Percentiles rank a stretch among this genome's conserved stretches.
phyloP scores from a whole-genome alignment of 2,329 filamentous ascomycete species.

The Diaporthe batatas region DNA sequence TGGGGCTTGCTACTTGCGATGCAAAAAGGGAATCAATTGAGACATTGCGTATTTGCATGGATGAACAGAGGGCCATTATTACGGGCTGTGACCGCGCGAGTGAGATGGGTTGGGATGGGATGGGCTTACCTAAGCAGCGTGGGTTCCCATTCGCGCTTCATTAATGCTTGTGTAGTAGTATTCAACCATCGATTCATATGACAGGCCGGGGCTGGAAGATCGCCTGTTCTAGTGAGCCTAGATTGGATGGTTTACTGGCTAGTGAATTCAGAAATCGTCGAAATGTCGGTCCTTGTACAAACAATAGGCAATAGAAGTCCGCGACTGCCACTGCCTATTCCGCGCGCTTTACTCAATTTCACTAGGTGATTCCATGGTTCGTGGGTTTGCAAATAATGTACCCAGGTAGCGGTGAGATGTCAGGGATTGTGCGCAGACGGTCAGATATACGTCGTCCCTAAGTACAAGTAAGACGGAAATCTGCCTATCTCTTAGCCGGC shows the following conservation, averaged over 20 bases:
- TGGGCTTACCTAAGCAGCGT: conserved; percentile 26
- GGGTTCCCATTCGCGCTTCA: not conserved
- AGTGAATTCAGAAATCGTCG: too few relatives aligned
- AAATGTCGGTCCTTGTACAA: too few relatives aligned
- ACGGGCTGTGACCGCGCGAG: not conserved
- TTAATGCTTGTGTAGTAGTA: not conserved
- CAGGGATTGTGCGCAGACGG: too few relatives aligned
- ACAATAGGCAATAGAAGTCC: not conserved
- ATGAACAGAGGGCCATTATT: not conserved
- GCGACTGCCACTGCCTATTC: too few relatives aligned
- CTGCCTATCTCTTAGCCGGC: too few relatives aligned
- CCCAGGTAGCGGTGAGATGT: too few relatives aligned
- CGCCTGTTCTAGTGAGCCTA: not conserved
- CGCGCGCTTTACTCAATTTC: not conserved
- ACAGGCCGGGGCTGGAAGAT: not conserved
- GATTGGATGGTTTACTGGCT: not conserved
- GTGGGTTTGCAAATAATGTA: too few relatives aligned
- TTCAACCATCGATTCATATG: not conserved
- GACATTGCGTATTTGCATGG: not conserved
- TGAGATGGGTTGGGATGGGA: not conserved
- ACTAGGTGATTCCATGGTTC: not conserved
- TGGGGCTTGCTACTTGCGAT: not conserved
- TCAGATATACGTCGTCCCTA: too few relatives aligned
- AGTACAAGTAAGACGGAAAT: too few relatives aligned
- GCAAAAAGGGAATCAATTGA: not conserved